These are phyloP conservation scores for Closterium sp. DNA, from an alignment of 139 green algal genomes.

Conservation along the genomic window DNA sequence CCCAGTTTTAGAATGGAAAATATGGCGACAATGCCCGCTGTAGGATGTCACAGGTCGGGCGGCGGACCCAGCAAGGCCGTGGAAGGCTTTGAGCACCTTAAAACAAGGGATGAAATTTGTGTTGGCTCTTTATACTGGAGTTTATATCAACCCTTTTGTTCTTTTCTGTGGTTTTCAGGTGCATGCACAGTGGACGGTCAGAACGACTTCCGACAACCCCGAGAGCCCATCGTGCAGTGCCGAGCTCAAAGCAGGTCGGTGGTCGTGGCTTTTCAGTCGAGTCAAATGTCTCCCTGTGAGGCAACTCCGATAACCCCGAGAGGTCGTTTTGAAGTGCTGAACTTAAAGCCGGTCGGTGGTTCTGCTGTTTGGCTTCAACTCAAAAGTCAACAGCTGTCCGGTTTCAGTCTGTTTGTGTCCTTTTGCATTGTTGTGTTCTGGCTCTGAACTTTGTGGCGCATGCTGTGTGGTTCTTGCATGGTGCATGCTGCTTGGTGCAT, in stretches of 20 bases:
- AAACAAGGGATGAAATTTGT: too few relatives aligned
- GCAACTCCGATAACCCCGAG: neutral
- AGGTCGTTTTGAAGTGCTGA: neutral
- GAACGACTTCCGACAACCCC: neutral
- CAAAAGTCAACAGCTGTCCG: too few relatives aligned
- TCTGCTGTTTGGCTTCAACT: neutral
- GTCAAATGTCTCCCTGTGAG: too few relatives aligned
- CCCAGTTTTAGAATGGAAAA: too few relatives aligned
- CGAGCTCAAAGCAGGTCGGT: neutral
- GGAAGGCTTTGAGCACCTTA: too few relatives aligned
- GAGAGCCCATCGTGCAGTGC: neutral
- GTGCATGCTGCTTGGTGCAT: neutral
- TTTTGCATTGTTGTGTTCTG: neutral
- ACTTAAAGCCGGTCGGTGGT: neutral
- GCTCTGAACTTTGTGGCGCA: neutral
- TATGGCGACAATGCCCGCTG: too few relatives aligned
- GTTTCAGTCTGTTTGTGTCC: neutral
- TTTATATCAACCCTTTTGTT: neutral
- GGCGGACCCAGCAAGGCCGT: too few relatives aligned
- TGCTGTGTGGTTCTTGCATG: neutral
- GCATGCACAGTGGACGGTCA: constrained; percentile 1
- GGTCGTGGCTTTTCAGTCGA: too few relatives aligned
- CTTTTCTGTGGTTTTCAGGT: constrained; percentile 24
- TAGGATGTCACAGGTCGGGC: too few relatives aligned
- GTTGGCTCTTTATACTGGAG: too few relatives aligned